A percentile compares a stretch with the other conserved stretches of the same genome.
Conservation (phyloP, 2,329 filamentous ascomycete genomes). For the Aureobasidium subglaciale region DNA sequence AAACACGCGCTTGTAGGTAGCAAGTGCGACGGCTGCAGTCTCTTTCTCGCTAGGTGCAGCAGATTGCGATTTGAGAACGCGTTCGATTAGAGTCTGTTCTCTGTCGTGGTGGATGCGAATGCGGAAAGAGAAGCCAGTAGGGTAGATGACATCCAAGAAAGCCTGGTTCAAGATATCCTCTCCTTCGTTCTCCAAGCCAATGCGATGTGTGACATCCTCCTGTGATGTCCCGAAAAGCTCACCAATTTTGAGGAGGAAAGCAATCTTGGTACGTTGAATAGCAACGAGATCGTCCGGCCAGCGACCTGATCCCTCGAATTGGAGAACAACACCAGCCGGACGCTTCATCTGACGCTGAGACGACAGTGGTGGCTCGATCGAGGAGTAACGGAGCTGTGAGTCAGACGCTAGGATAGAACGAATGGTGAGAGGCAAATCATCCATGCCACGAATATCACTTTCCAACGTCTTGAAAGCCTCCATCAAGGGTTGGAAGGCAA, state of each 20-base stretch:
- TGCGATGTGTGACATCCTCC: slow-evolving; percentile 54
- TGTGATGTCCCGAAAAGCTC: slow-evolving; percentile 61
- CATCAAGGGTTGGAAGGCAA: slow-evolving; percentile 61
- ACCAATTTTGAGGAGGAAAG: slow-evolving; percentile 70
- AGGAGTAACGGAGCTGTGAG: slow-evolving; percentile 67
- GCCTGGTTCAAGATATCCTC: slow-evolving; percentile 66
- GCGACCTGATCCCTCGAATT: slow-evolving; percentile 85
- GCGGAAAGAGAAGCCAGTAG: slow-evolving; percentile 67
- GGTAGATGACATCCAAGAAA: slow-evolving; percentile 74
- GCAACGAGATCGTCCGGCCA: slow-evolving; percentile 91
- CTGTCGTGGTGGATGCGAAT: slow-evolving; percentile 83
- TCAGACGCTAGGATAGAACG: slow-evolving; percentile 70
- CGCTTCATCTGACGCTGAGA: slow-evolving; percentile 39
- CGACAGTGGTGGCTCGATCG: slow-evolving; percentile 47
- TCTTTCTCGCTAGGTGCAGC: slow-evolving; percentile 60
- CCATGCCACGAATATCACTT: slow-evolving; percentile 65
- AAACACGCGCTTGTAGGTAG: slow-evolving; percentile 64
- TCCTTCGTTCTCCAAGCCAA: slow-evolving; percentile 74
- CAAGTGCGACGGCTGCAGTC: slow-evolving; percentile 61
- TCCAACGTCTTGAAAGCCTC: slow-evolving; percentile 68
- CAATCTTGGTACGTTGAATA: slow-evolving; percentile 89
- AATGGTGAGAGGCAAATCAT: slow-evolving; percentile 80
- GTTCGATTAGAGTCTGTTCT: slow-evolving; percentile 72
- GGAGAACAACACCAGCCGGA: slow-evolving; percentile 73
- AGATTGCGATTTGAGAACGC: slow-evolving; percentile 67